phyloP scores from a whole-genome alignment of 805 yeast genomes.

The Wickerhamomyces alni region DNA sequence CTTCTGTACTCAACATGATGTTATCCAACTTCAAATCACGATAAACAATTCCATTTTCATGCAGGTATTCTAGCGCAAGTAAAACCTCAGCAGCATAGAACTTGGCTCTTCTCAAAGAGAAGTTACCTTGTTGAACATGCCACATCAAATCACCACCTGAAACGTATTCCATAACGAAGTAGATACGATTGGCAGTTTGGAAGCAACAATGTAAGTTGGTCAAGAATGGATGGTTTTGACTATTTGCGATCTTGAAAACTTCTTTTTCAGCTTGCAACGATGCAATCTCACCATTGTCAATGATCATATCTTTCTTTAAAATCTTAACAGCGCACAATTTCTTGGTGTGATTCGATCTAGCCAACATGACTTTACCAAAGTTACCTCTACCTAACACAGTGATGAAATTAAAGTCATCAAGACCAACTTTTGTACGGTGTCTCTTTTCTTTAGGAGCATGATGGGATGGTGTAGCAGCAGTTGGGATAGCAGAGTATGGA shows the following conservation, averaged over 20 bases:
- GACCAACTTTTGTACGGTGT: slow-evolving; percentile 71
- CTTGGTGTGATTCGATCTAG: slow-evolving; percentile 80
- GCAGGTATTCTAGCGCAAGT: slow-evolving; percentile 86
- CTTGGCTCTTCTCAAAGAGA: slow-evolving; percentile 88
- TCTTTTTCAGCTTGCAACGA: slow-evolving; percentile 92
- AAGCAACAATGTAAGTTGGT: slow-evolving; percentile 89
- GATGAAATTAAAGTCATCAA: slow-evolving; percentile 90
- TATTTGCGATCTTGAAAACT: slow-evolving; percentile 78
- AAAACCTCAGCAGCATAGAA: slow-evolving; percentile 96
- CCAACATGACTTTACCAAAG: slow-evolving; percentile 97
- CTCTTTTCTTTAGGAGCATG: slow-evolving; percentile 13
- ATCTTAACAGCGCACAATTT: slow-evolving; percentile 93
- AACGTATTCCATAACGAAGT: slow-evolving; percentile 97
- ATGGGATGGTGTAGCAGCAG: slow-evolving; percentile 1
- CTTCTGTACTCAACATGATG: slow-evolving; percentile 79
- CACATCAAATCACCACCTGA: slow-evolving; percentile 99
- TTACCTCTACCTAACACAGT: slow-evolving; percentile 98
- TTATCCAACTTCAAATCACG: slow-evolving; percentile 96
- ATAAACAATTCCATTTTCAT: slow-evolving; percentile 91
- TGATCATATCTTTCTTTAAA: slow-evolving; percentile 89
- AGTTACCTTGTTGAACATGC: slow-evolving; percentile 92
- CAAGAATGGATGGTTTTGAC: slow-evolving; percentile 88
- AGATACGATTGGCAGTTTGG: slow-evolving; percentile 95
- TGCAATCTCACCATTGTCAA: slow-evolving; percentile 94
- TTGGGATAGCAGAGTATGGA: not conserved